Percentiles rank a stretch among this genome's conserved stretches.
Conservation (phyloP, 2,329 filamentous ascomycete species). For the Aspergillus pseudoglaucus region DNA sequence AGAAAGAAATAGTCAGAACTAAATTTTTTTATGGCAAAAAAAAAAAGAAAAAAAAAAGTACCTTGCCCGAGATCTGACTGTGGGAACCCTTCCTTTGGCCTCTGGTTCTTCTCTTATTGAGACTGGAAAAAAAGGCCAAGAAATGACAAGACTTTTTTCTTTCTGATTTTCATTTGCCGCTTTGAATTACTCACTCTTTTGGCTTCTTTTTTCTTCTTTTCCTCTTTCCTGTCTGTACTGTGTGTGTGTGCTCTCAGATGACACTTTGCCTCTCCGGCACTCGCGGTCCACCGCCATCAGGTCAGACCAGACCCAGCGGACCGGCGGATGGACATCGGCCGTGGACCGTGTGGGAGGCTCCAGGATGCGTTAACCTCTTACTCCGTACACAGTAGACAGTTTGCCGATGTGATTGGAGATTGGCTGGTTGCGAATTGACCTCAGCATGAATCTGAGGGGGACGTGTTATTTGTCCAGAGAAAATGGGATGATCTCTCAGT, state of each 20-base stretch:
- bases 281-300: not conserved
- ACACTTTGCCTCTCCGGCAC: not conserved
- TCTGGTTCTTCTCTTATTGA: too few relatives aligned
- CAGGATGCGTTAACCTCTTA: too few relatives aligned
- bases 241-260: not conserved
- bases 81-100: not conserved
- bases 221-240: not conserved
- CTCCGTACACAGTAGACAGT: too few relatives aligned
- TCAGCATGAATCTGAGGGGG: too few relatives aligned
- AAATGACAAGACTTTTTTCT: constrained; percentile 5
- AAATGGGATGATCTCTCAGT: too few relatives aligned
- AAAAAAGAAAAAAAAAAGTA: constrained; percentile 2
- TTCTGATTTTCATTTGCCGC: constrained; percentile 8
- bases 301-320: too few relatives aligned
- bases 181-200: constrained; percentile 7
- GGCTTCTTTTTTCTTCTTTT: constrained; percentile 5
- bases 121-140: constrained; percentile 4
- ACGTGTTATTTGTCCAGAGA: too few relatives aligned
- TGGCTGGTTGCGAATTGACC: too few relatives aligned
- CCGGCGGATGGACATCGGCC: too few relatives aligned
- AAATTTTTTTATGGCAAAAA: constrained; percentile 4
- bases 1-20: constrained; percentile 3
- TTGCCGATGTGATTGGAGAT: too few relatives aligned
- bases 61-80: not conserved
- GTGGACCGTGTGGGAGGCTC: too few relatives aligned